Base-by-base conservation (phyloP, 495 filamentous ascomycete species). In the Parathielavia hyrcaniae region DNA sequence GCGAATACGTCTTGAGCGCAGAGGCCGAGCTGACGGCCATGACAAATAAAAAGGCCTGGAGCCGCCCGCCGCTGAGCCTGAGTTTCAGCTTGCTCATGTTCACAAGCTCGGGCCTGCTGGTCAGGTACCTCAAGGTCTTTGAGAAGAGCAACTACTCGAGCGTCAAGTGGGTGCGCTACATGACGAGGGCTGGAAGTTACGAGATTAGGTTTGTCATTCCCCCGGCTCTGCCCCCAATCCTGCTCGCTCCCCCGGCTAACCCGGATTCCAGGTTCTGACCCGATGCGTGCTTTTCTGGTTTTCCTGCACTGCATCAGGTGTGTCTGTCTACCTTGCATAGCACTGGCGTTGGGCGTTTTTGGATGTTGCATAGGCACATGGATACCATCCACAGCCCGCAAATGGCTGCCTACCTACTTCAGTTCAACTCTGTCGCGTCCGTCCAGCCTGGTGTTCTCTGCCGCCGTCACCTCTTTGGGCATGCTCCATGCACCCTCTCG, bases 121-220 rank as follows among this genome's bases (percentile, higher is more conserved):
- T 99, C 50, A 75, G 95, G 43, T 99, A 99, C 73, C 75, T 99
- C 58, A 99, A 99, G 77, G 95, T 99, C 26, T 99, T 99, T 76
- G 95, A 99, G 80, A 99, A 99, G 84, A 90, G 80, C 69, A 97
- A 97, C 74, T 99, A 99, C 69, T 91, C 87, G 56, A 95, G 88
- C 64, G 95, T 99, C 11, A 99, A 99, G 69, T 99, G 95, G 95
- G 95, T 99, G 62, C 77, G 95, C 65, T 99, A 99, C 74, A 99
- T 99, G 95, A 99, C 95, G 32, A 81, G 95, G 48, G 95, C 92
- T 17, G 87, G 87, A 16, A 86, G 81, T 68, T 91, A 90, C 70
- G 87, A 89, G 71, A 90, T 89, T 53, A 71, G 86, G 82, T 89
- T 47, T 51, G 73, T 69, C n/a, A 11, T 32, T 23, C 4, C 13